Evolutionary conservation across 805 yeast species (phyloP), one percentile per base, ranked within the genome.

Genomic region (Schwanniomyces pseudopolymorphus): DNA sequence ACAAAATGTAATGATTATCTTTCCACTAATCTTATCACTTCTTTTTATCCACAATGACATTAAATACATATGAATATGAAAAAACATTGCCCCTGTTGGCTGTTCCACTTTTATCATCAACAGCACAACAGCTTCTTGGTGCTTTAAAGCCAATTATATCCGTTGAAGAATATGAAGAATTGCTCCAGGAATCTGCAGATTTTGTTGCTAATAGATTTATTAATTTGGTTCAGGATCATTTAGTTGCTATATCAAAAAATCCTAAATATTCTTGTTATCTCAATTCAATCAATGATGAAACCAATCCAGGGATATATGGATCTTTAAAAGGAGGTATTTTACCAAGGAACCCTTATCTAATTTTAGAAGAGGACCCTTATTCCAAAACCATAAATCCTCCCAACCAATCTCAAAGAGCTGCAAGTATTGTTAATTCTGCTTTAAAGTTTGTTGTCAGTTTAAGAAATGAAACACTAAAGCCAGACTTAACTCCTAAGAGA

Each of bases 321-420:
- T 85, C 81, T 45, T 67, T 81, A 24, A 71, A 83, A 42, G 86
- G 87, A 17, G 85, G 83, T 51, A 79, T 84, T 1, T 67, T 87
- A 37, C 95, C 95, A 4, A 70, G 92, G 50, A 87, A 86, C 59
- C 95, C 95, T 1, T 86, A 84, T 56, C 73, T 87, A 52, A 78
- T 87, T 9, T 63, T 87, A 14, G 89, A 85, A 52, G 85, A 85
- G 58, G 95, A 87, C 52, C 91, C 92, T 1, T 73, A 81, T 50
- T 74, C 80, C 14, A 66, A 66, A 56, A 71, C 77, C 14, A 60
- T 72, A 46, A 78, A 77, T 48, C 84, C 84, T 4, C 87, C 89
- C 13, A 70, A 78, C 43, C 95, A 87, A 65, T 70, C 80, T 9
- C 84, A 81, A 50, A 63, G 92, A 31, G 84, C 91, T 7, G 81